phyloP scores from a whole-genome alignment of 176 grass and related monocot species.

The Chrysopogon serrulatus region DNA sequence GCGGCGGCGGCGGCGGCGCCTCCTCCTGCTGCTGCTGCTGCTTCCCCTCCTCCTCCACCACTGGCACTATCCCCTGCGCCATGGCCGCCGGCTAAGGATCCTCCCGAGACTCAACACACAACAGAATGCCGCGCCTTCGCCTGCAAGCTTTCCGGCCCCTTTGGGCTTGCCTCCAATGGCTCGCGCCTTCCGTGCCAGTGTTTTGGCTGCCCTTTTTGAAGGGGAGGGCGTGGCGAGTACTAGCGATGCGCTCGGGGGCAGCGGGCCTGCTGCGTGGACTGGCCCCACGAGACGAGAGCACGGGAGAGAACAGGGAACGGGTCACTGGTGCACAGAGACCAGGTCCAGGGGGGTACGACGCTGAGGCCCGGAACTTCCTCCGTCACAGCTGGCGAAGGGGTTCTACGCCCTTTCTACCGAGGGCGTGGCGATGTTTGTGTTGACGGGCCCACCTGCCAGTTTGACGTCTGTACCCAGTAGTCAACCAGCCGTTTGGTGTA shows the following conservation, averaged over 20 bases:
- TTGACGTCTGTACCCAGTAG: background rate
- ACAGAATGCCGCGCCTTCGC: background rate
- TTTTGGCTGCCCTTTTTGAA: slow-evolving; percentile 26
- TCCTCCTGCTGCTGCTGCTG: background rate
- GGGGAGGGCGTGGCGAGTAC: background rate
- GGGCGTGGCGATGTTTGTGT: background rate
- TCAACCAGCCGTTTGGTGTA: background rate
- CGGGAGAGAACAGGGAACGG: background rate
- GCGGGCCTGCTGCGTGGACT: background rate
- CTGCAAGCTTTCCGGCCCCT: slow-evolving; percentile 19
- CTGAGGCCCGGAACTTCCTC: background rate
- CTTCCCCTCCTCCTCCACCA: background rate
- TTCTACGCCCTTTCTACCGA: background rate
- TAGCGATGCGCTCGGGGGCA: background rate
- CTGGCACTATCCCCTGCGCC: background rate
- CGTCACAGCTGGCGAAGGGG: background rate
- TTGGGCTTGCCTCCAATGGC: background rate
- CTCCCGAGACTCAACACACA: background rate
- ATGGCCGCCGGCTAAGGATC: slow-evolving; percentile 1
- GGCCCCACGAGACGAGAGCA: background rate
- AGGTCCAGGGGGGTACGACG: background rate
- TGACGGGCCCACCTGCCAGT: background rate
- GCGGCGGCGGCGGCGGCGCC: background rate
- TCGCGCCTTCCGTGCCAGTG: slow-evolving; percentile 13
- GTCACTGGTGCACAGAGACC: background rate